Evolutionary conservation across 257 asterid species (phyloP), one percentile per base, ranked within the genome.

Genomic region (Capsicum rhomboideum): DNA sequence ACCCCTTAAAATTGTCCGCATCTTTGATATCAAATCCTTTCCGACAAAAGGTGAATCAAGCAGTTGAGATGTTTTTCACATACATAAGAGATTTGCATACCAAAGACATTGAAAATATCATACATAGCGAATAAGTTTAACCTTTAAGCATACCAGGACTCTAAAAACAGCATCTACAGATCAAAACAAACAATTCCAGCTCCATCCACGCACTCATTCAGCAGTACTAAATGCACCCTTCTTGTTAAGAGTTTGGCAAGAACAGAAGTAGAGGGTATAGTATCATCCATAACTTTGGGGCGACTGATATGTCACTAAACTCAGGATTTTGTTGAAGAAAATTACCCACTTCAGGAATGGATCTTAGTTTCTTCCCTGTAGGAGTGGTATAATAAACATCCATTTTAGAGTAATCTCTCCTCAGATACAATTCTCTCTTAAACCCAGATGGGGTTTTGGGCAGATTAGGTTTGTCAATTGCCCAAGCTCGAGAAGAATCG

Each of bases 301-400:
- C 68, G 16, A 61, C 53, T 26, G 56, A 29, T 23, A 78, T 8
- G 11, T 68, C 44, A 13, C 6, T 49, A 3, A 26, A 78, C 28
- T 84, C 59, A 6, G 59, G 79, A 42, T 78, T 34, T 29, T 84
- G 69, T 10, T 84, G 68, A 54, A 84, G 71, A 20, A 84, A 84
- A 40, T 12, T 44, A 21, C 17, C 66, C n/a, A 84, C 37, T 42
- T 84, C 68, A 3, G 16, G 16, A 23, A 75, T 10, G 6, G 86
- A 40, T 84, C 80, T 52, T 8, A 84, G 53, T 50, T 50, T 75
- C 42, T 84, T 84, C 29, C 86, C 67, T 17, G 83, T 17, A 16
- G 86, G 86, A 79, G 86, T 78, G 3, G 14, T 18, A 52, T 77
- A 84, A 28, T 78, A 63, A 26, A n/a, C 37, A 77, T 84, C 83